These are phyloP conservation scores for Sclerotinia glacialis DNA, from an alignment of 2,329 filamentous ascomycete genomes.

Conservation along the genomic window DNA sequence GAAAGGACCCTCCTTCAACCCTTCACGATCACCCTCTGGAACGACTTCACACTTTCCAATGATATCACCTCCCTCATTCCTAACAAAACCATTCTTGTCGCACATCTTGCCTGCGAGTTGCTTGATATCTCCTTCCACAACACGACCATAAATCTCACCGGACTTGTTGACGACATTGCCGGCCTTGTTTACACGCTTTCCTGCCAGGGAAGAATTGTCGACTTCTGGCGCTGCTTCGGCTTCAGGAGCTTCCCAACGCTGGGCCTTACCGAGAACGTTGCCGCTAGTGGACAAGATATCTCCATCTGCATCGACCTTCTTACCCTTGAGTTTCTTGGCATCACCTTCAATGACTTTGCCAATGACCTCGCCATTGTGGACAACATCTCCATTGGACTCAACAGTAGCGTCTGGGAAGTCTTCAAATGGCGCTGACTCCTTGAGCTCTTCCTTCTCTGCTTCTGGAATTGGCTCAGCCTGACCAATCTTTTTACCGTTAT, in stretches of 20 bases:
- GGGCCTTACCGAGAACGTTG: conserved; percentile 63
- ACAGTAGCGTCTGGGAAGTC: conserved; percentile 56
- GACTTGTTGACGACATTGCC: conserved; percentile 58
- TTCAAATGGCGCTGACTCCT: conserved; percentile 52
- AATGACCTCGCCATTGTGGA: conserved; percentile 51
- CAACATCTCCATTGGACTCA: conserved; percentile 52
- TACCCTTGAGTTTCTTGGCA: conserved; percentile 60
- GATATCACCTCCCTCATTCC: conserved; percentile 69
- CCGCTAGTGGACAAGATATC: conserved; percentile 66
- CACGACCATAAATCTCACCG: conserved; percentile 59
- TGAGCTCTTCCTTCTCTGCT: conserved; percentile 49
- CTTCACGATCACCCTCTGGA: conserved; percentile 62
- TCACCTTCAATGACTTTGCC: conserved; percentile 65
- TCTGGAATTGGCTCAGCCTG: conserved; percentile 62
- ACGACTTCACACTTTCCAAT: conserved; percentile 67
- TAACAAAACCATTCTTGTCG: conserved; percentile 68
- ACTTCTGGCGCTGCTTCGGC: conserved; percentile 47
- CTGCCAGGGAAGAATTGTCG: conserved; percentile 61
- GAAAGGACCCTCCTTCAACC: conserved; percentile 65
- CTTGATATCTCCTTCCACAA: conserved; percentile 64
- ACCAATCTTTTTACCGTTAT: conserved; percentile 65
- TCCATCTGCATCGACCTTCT: conserved; percentile 65
- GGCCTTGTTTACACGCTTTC: conserved; percentile 69
- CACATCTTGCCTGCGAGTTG: conserved; percentile 66
- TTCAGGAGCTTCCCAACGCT: conserved; percentile 60